A percentile compares a stretch with the other conserved stretches of the same genome.
phyloP scores from a whole-genome alignment of 306 rosid species.

The Crotalaria pallida region DNA sequence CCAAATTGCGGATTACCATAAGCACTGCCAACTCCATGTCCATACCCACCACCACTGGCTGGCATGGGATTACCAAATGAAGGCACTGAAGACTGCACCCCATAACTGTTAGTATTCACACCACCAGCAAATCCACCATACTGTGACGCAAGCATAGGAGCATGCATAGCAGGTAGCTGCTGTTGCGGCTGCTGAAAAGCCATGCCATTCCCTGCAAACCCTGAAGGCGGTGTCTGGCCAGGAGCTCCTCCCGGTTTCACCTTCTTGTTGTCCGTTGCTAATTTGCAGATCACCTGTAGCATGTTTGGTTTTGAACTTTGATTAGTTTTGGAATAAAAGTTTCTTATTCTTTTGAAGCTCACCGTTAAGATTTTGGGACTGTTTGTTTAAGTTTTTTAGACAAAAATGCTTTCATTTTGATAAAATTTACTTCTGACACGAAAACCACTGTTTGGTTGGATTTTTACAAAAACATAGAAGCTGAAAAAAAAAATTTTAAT shows the following conservation, averaged over 20 bases:
- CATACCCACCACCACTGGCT: slow-evolving; percentile 53
- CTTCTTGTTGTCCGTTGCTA: slow-evolving; percentile 53
- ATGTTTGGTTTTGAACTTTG: background rate
- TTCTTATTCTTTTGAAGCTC: background rate
- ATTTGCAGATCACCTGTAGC: slow-evolving; percentile 47
- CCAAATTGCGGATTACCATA: slow-evolving; percentile 45
- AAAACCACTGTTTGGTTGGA: no score
- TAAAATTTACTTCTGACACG: no score
- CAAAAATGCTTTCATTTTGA: no score
- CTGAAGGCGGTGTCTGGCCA: slow-evolving; percentile 14
- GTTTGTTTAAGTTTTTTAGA: no score
- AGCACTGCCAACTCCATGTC: slow-evolving; percentile 36
- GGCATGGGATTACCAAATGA: slow-evolving; percentile 39
- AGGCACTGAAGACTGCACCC: slow-evolving; percentile 38
- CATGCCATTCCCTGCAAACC: slow-evolving; percentile 24
- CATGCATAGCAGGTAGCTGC: slow-evolving; percentile 39
- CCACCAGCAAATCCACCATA: slow-evolving; percentile 58
- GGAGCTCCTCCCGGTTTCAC: slow-evolving; percentile 37
- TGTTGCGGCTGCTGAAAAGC: slow-evolving; percentile 11
- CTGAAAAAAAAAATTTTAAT: no score
- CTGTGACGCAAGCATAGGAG: slow-evolving; percentile 35
- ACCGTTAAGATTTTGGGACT: background rate
- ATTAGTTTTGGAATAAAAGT: background rate
- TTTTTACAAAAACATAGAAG: no score
- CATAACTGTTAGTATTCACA: slow-evolving; percentile 35